Conservation (phyloP, 345 rosid species). For the Physaria fendleri region DNA sequence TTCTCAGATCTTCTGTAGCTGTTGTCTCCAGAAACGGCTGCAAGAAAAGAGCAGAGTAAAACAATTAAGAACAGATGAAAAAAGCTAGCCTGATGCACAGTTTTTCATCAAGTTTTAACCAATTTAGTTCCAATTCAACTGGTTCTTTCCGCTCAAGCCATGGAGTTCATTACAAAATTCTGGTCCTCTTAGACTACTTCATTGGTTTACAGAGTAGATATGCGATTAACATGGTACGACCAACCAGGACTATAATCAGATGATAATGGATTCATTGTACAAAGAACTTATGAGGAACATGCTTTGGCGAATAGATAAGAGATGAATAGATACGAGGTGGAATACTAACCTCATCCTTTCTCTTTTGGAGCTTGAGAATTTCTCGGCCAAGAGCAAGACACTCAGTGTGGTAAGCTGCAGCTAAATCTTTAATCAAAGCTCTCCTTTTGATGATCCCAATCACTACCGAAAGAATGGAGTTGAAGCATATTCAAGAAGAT, state of each 20-base stretch:
- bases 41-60: constrained; percentile 13
- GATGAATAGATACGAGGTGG: too few species aligned
- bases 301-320: background rate
- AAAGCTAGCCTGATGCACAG: background rate
- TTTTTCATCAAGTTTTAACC: background rate
- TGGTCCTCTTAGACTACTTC: background rate
- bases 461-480: constrained; percentile 37
- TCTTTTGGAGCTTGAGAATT: constrained; percentile 75
- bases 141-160: background rate
- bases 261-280: background rate
- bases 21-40: constrained; percentile 71
- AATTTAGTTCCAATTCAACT: background rate
- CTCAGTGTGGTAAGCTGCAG: constrained; percentile 74
- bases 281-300: background rate
- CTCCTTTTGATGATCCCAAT: constrained; percentile 93
- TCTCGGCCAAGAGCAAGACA: constrained; percentile 79
- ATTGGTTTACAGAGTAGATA: background rate
- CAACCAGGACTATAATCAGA: background rate
- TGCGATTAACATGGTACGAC: background rate
- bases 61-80: background rate
- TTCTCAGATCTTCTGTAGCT: constrained; percentile 50
- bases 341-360: constrained; percentile 62
- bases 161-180: background rate
- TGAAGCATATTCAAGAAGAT: background rate
- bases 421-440: constrained; percentile 84